Base-by-base conservation (phyloP, 2,329 filamentous ascomycete genomes). In the Pleomassaria siparia region DNA sequence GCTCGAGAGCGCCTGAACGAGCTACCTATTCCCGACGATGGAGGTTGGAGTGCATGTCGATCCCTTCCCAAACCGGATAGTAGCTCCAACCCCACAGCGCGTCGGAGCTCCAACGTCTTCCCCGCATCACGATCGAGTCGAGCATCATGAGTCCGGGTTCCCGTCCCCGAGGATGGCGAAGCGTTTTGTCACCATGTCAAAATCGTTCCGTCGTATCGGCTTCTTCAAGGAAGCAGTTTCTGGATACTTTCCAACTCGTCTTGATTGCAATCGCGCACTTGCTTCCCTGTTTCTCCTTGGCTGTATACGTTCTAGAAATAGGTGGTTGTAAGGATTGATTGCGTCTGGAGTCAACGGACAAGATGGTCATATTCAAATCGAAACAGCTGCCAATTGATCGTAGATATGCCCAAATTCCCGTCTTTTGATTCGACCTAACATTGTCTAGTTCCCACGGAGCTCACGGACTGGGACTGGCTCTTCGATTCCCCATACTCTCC, bases 401-500 rank as follows among this genome's bases (percentile, higher is more conserved):
- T 75, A 62, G 44, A 55, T 28, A 20, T 16, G 20, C 21, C 13
- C 1, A 18, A 9, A 21, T 11, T 28, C 39, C 13, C 8, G 9
- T 13, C 18, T 13, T 6, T 16, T 6, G 18, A 21, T 25, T 13
- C 15, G 21, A 15, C 33, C 51, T 60, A 42, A 56, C 44, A 7
- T 13, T 20, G 2, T 9, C 5, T 46, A 82, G 80, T 83, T 4
- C 80, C 81, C 10, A 73, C 72, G 29, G 67, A 80, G 49, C 60
- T 82, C 21, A 77, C 81, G 7, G 76, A 82, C 32, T 86, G 82
- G 82, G 75, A 81, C 56, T 86, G 80, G 78, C 73, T 84, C 11
- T 84, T 85, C 62, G 77, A 82, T 55, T 79, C 78, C 1, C 61
- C 73, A 4, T 77, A 78, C 55, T 83, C 79, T 1, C 78, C 78